Evolutionary conservation across 139 green algal genomes (phyloP), one percentile per base, ranked within the genome.

Genomic region (Picochlorum sp.): DNA sequence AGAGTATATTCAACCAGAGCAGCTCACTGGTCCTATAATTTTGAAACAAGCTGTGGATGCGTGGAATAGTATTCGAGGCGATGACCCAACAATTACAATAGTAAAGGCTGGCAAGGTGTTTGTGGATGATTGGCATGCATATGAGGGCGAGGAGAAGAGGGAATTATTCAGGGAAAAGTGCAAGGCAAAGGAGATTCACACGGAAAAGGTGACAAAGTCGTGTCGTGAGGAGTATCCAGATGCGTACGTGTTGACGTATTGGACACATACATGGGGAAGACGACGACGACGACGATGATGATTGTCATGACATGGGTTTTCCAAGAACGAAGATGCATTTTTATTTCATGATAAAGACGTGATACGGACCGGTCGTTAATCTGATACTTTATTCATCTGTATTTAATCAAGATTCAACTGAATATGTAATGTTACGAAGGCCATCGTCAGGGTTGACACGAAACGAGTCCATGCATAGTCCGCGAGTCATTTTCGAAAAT

Each of bases 231-330:
- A 11, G 13, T 59, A 59, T 14, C 51, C 51, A 38, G 23, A 59
- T 26, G 51, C 51, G 13, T 34, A 26, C 32, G 51, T 59, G 1
- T 8, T 59, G 7, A 59, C 51, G 13, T 59, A 30, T 21, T 59
- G 51, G 51, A 59, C 21, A 8, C 51, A 59, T 59, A 59, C 21
- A 18, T 59, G 51, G 51, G 51, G 47, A 20, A 54, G n/a, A 54
- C 16, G n/a, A 21, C 47, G 47, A 54, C 4, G 16, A 20, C 0
- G 16, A 24, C 1, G 14, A 4, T 50, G 15, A 51, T 23, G 46
- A n/a, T n/a, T n/a, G 46, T 15, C 16, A 41, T 41, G 34, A 41
- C 5, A 41, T 41, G 34, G 8, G 34, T 41, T 9, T 41, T 41
- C 8, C 24, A 41, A 41, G 34, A 41, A 2, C 5, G 34, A 38